These are phyloP conservation scores for Leucocoprinus leucothites DNA, from an alignment of 768 basidiomycete species.

Conservation along the genomic window DNA sequence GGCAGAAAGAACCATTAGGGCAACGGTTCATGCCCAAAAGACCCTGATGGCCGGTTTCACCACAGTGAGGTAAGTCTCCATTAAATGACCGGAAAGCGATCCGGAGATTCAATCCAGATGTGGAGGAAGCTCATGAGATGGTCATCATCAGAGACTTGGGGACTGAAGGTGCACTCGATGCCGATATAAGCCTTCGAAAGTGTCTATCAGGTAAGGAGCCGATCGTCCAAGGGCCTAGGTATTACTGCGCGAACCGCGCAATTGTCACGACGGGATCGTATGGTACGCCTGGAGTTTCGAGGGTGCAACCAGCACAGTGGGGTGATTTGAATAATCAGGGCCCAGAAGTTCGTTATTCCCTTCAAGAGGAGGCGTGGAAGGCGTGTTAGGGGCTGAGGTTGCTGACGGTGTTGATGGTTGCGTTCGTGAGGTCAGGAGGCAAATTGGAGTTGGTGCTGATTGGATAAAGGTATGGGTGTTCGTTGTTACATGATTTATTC, in stretches of 20 bases:
- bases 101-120: too few relatives aligned
- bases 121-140: neutral
- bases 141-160: slow-evolving; percentile 49
- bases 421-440: slow-evolving; percentile 51
- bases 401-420: slow-evolving; percentile 59
- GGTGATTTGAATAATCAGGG: slow-evolving; percentile 29
- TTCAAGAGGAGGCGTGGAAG: slow-evolving; percentile 51
- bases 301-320: neutral
- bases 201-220: slow-evolving; percentile 40
- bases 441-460: slow-evolving; percentile 64
- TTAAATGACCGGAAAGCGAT: too few relatives aligned
- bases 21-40: slow-evolving; percentile 53
- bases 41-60: slow-evolving; percentile 65
- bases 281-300: slow-evolving; percentile 31
- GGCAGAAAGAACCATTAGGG: slow-evolving; percentile 57
- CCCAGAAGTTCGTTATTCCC: slow-evolving; percentile 47
- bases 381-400: slow-evolving; percentile 53
- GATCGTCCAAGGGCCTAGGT: slow-evolving; percentile 58
- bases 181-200: slow-evolving; percentile 55
- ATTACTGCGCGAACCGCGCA: slow-evolving; percentile 57
- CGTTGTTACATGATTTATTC: slow-evolving; percentile 2
- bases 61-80: slow-evolving; percentile 46
- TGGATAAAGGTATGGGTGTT: slow-evolving; percentile 55
- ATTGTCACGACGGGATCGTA: slow-evolving; percentile 62
- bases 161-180: slow-evolving; percentile 65